These are phyloP conservation scores for Pterocarpus santalinus DNA, from an alignment of 306 rosid species.

Conservation along the genomic window DNA sequence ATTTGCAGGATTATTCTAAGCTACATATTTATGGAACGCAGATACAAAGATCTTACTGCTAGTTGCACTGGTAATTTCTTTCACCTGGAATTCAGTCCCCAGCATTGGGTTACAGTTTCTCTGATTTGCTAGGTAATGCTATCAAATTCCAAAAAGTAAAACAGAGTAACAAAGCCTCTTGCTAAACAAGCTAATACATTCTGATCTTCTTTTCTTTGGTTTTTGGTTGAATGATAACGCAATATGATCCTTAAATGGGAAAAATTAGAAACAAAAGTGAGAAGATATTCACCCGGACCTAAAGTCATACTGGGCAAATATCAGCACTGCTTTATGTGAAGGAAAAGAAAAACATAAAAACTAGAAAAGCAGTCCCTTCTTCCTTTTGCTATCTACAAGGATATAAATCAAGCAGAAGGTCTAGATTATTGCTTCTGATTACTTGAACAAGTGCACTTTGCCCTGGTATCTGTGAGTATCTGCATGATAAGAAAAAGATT, in stretches of 20 bases:
- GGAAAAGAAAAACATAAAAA: not conserved
- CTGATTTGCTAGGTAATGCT: not conserved
- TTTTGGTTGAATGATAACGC: conserved; percentile 4
- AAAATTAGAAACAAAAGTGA: not conserved
- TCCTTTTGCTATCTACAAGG: conserved; percentile 51
- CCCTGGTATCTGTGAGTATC: conserved; percentile 67
- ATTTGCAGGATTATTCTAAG: not conserved
- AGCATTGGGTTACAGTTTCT: conserved; percentile 1
- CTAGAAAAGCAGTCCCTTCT: conserved; percentile 9
- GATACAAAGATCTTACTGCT: not conserved
- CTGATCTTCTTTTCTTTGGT: not conserved
- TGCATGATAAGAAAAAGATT: conserved; percentile 53
- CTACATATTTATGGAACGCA: not conserved
- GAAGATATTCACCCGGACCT: not conserved
- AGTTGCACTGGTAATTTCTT: not conserved
- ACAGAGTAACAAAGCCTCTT: not conserved
- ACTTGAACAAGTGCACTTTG: conserved; percentile 76
- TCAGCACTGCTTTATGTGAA: conserved; percentile 17
- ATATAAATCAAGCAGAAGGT: conserved; percentile 43
- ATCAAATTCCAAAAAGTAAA: not conserved
- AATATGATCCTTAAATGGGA: conserved; percentile 13
- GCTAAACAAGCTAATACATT: conserved; percentile 32
- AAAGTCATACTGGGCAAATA: not conserved
- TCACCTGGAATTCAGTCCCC: not conserved
- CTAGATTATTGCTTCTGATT: conserved; percentile 50